Percentiles rank a stretch among this genome's conserved stretches.
Evolutionary conservation across 495 filamentous ascomycete genomes (phyloP).

Genomic region (Daldinia caldariorum): DNA sequence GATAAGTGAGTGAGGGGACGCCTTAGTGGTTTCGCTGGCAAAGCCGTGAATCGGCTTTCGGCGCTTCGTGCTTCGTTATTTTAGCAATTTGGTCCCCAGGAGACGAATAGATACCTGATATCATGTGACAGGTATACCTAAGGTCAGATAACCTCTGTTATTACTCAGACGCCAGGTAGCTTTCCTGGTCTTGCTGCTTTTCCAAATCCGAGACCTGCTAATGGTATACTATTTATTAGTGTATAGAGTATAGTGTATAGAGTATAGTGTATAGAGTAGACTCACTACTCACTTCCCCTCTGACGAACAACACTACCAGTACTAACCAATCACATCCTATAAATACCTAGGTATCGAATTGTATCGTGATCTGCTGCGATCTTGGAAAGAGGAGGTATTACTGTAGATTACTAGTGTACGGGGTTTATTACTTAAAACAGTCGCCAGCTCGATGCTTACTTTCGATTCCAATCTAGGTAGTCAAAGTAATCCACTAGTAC

Average conservation of each 20-base stretch:
- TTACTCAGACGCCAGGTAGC: neutral
- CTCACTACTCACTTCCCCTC: neutral
- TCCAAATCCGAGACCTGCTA: no score
- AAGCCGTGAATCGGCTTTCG: no score
- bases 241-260: no score
- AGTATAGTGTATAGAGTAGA: no score
- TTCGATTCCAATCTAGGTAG: neutral
- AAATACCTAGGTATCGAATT: neutral
- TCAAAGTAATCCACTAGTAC: neutral
- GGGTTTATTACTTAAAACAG: neutral
- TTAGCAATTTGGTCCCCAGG: no score
- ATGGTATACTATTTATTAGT: no score
- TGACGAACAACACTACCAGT: neutral
- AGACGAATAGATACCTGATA: no score
- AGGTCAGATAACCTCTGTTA: neutral
- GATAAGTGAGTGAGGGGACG: no score
- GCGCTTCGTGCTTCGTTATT: no score
- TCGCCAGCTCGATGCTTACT: neutral
- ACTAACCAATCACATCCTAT: neutral
- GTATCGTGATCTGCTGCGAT: neutral
- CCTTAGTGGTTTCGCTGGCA: no score
- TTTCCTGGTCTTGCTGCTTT: neutral
- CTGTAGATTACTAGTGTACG: slow-evolving; percentile 1
- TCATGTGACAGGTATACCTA: neutral
- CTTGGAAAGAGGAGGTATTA: neutral